Conservation (phyloP, 441 rosid species). For the Brassica balearica region DNA sequence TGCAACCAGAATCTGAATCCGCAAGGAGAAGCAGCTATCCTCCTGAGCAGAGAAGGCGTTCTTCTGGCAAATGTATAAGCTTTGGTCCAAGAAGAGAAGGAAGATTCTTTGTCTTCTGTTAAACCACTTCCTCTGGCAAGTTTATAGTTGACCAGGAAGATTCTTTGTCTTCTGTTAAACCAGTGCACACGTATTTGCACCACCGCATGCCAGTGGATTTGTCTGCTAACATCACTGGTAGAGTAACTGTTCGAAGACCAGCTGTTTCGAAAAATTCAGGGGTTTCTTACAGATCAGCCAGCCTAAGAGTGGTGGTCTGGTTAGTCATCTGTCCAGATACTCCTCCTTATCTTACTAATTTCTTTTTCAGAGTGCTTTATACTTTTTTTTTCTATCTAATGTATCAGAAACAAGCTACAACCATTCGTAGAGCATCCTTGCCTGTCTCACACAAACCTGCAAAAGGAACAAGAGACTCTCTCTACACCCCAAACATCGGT, state of each 20-base stretch:
- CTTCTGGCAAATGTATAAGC: slow-evolving; percentile 65
- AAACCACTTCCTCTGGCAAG: no score
- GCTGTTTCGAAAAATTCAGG: slow-evolving; percentile 42
- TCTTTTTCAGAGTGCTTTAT: slow-evolving; percentile 38
- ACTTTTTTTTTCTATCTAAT: neutral
- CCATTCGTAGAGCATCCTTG: slow-evolving; percentile 75
- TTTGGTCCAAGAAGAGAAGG: slow-evolving; percentile 58
- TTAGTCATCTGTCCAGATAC: slow-evolving; percentile 39
- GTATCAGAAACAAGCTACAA: slow-evolving; percentile 44
- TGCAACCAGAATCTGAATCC: slow-evolving; percentile 59
- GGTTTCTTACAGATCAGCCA: slow-evolving; percentile 51
- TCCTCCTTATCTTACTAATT: neutral
- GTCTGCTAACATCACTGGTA: slow-evolving; percentile 55
- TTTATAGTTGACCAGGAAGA: slow-evolving; percentile 20
- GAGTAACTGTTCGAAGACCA: slow-evolving; percentile 61
- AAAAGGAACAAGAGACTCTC: slow-evolving; percentile 37
- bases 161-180: slow-evolving; percentile 30
- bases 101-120: no score
- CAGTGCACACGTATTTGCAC: slow-evolving; percentile 43
- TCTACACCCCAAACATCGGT: slow-evolving; percentile 48
- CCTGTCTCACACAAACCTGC: slow-evolving; percentile 56
- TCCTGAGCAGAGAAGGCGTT: slow-evolving; percentile 52
- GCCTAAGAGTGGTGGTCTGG: slow-evolving; percentile 56
- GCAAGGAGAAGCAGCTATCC: slow-evolving; percentile 62
- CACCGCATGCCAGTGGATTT: slow-evolving; percentile 52